phyloP scores from a whole-genome alignment of 257 asterid species.

The Plantago elongata region DNA sequence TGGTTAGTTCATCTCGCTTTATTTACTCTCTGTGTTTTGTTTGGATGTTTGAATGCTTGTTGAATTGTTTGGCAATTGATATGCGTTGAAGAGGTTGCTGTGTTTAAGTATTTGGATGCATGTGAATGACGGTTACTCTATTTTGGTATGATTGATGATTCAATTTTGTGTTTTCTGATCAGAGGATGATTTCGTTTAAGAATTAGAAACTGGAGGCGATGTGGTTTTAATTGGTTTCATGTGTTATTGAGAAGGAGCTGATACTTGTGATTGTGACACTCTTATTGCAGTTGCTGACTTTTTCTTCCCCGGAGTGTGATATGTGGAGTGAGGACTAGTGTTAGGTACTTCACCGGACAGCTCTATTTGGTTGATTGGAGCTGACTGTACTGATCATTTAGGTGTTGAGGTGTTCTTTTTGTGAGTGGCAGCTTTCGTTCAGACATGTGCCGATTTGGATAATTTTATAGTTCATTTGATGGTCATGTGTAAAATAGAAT shows the following conservation, averaged over 20 bases:
- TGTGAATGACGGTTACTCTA: not conserved
- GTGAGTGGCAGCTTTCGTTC: constrained; percentile 6
- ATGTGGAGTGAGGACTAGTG: constrained; percentile 4
- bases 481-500: constrained; percentile 56
- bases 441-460: constrained; percentile 32
- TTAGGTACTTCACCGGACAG: not conserved
- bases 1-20: not conserved
- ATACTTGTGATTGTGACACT: constrained; percentile 17
- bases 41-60: not conserved
- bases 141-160: not conserved
- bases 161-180: not conserved
- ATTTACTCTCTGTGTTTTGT: not conserved
- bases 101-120: no score
- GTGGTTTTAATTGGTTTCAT: not conserved
- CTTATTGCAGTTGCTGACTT: constrained; percentile 25
- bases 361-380: constrained; percentile 13
- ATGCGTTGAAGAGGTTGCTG: no score
- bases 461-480: constrained; percentile 20
- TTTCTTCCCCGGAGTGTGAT: not conserved
- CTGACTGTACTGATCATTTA: constrained; percentile 16
- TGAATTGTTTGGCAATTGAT: no score
- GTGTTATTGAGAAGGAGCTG: constrained; percentile 11
- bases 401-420: constrained; percentile 7
- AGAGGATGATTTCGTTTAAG: not conserved
- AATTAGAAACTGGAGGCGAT: not conserved